These are phyloP conservation scores for Oryza brachyantha DNA, from an alignment of 176 grass and related monocot genomes.

Conservation along the genomic window DNA sequence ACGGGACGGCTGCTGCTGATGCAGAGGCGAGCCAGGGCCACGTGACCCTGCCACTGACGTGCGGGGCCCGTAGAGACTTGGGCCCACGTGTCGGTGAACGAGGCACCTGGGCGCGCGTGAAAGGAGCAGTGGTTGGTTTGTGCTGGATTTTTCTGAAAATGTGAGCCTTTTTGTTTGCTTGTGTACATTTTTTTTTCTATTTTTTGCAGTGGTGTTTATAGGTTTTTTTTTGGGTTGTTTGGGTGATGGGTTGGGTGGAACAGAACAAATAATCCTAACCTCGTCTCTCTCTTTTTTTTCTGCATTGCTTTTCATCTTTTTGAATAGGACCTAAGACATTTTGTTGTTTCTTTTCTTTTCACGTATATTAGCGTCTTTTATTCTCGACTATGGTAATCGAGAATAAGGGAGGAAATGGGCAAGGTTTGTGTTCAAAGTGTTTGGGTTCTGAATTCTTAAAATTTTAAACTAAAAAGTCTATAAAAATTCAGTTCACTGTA, in stretches of 20 bases:
- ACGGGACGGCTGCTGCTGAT: slow-evolving; percentile 14
- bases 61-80: no score
- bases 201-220: background rate
- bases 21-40: background rate
- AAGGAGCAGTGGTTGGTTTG: slow-evolving; percentile 33
- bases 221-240: background rate
- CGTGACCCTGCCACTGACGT: no score
- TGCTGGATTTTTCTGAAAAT: no score
- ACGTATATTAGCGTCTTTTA: no score
- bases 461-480: no score
- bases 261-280: background rate
- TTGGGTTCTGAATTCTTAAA: no score
- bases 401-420: no score
- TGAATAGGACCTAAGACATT: background rate
- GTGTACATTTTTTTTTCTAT: background rate
- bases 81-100: no score
- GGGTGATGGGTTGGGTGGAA: slow-evolving; percentile 9
- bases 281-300: background rate
- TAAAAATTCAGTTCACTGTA: no score
- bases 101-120: no score
- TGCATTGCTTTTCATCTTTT: background rate
- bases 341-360: background rate
- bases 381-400: no score
- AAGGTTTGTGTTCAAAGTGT: no score
- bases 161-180: background rate